Evolutionary conservation across 2,329 filamentous ascomycete species (phyloP), one percentile per base, ranked within the genome.

Genomic region (Sporothrix schenckii): DNA sequence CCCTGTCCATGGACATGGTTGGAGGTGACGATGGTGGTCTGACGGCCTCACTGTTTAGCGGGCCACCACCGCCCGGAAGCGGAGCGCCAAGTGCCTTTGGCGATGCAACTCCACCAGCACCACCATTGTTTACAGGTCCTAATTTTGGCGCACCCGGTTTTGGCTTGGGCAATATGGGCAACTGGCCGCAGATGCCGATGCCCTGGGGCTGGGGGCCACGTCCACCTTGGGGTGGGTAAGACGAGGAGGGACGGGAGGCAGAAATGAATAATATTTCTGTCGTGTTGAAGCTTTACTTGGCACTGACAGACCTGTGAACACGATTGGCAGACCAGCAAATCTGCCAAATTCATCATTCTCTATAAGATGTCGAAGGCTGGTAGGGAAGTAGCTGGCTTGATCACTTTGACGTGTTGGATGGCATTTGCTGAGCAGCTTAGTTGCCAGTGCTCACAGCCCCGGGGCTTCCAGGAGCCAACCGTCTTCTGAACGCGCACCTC

Each of bases 91-190:
- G 47, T n/a, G 47, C 61, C 16, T 66, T 66, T 54, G n/a, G 30
- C 11, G 39, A 34, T 39, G 19, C 50, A 16, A 65, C 24, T 2
- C 61, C 44, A 47, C 44, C 61, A 4, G 50, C 50, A n/a, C 49
- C n/a, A 7, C 50, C 65, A 0, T 30, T 67, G 21, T 67, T 54
- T 10, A 34, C 50, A 13, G 56, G 65, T 9, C 65, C 50, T 34
- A 56, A 56, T 21, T 13, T 56, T 30, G 65, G n/a, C 34, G 21
- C 1, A 6, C 21, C 56, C 11, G 65, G 34, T 0, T 44, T 44
- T 53, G 39, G 50, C 34, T 30, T 67, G 65, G 34, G 16, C 50
- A 44, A 27, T 5, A n/a, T 67, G 24, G 65, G 65, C 27, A 66
- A 41, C 50, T 67, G 65, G 65, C 65, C 50, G 19, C 63, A 27